phyloP scores from a whole-genome alignment of 768 basidiomycete species.

The Leccinum aurantiacum region DNA sequence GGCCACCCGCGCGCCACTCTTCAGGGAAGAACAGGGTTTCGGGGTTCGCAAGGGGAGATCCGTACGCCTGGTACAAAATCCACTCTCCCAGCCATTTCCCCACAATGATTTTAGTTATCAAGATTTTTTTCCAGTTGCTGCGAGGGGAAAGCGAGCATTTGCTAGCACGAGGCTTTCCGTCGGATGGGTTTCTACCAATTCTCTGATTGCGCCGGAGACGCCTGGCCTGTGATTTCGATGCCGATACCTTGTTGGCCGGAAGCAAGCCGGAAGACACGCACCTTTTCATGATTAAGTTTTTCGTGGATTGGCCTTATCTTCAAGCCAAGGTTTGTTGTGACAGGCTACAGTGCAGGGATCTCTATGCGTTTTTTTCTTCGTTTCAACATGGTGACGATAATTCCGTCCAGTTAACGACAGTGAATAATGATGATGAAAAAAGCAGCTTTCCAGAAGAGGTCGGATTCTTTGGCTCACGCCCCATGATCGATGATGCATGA shows the following conservation, averaged over 20 bases:
- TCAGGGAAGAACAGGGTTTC: no score
- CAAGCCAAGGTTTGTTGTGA: conserved; percentile 1
- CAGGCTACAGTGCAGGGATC: background rate
- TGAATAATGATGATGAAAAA: no score
- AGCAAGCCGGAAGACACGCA: no score
- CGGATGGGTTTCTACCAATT: background rate
- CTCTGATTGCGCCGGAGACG: background rate
- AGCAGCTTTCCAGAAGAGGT: background rate
- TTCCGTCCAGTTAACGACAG: background rate
- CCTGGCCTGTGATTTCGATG: background rate
- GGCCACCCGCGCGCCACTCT: background rate
- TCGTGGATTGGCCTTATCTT: background rate
- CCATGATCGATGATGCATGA: no score
- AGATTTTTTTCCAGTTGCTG: background rate
- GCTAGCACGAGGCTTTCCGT: background rate
- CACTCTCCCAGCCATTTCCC: background rate
- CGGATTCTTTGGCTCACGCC: no score
- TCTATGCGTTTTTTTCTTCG: background rate
- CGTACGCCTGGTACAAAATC: background rate
- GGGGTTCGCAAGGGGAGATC: background rate
- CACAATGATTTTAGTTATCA: background rate
- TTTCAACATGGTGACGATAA: background rate
- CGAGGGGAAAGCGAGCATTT: background rate
- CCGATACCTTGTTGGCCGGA: background rate
- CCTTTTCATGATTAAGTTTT: background rate